These are phyloP conservation scores for Haberlea rhodopensis DNA, from an alignment of 257 asterid species.

Conservation along the genomic window DNA sequence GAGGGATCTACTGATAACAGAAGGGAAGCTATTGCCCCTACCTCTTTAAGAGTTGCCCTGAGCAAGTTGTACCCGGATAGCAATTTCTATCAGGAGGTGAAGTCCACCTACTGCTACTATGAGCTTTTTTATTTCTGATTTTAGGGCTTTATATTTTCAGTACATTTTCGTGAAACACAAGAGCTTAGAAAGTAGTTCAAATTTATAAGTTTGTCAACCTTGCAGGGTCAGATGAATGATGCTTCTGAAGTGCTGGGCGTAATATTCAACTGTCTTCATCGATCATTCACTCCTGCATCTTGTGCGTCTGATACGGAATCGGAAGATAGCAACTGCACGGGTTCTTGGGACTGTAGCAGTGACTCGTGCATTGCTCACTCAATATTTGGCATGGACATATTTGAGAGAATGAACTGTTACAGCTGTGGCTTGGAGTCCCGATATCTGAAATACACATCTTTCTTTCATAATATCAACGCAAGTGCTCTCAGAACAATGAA, in stretches of 20 bases:
- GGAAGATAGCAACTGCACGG: conserved; percentile 55
- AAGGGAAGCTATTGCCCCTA: conserved; percentile 82
- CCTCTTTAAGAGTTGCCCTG: conserved; percentile 81
- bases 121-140: conserved; percentile 12
- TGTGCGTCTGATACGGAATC: conserved; percentile 53
- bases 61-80: conserved; percentile 90
- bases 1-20: conserved; percentile 45
- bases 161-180: not conserved
- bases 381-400: conserved; percentile 85
- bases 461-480: conserved; percentile 88
- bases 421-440: conserved; percentile 85
- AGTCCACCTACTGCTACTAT: conserved; percentile 13
- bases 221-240: conserved; percentile 99
- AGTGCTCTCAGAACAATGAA: conserved; percentile 93
- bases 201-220: conserved; percentile 18
- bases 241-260: conserved; percentile 95
- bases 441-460: conserved; percentile 81
- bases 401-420: conserved; percentile 86
- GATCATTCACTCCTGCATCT: conserved; percentile 55
- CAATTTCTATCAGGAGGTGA: conserved; percentile 94
- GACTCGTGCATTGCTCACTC: conserved; percentile 79
- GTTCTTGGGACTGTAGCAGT: conserved; percentile 75
- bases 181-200: not conserved
- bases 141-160: not conserved
- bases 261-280: conserved; percentile 85